Conservation (phyloP, 2,329 filamentous ascomycete genomes). For the Aspergillus fischeri region DNA sequence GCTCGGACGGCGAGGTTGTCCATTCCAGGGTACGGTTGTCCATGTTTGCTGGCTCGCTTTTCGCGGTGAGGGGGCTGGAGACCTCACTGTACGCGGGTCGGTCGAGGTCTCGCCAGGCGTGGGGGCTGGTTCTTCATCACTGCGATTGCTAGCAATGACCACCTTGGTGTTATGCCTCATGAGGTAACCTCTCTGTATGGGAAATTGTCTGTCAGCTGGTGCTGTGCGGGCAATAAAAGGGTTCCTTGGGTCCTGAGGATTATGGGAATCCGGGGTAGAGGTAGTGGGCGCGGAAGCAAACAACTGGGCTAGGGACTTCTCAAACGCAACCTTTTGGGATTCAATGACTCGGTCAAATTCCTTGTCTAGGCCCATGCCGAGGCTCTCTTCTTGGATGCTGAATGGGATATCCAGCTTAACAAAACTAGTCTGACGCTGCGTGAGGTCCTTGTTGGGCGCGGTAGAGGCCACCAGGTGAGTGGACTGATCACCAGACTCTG, state of each 20-base stretch:
- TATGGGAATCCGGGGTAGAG: slow-evolving; percentile 9
- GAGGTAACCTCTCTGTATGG: slow-evolving; percentile 87
- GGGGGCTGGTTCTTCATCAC: slow-evolving; percentile 51
- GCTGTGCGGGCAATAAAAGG: slow-evolving; percentile 15
- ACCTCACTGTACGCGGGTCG: slow-evolving; percentile 49
- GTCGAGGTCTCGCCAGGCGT: slow-evolving; percentile 22
- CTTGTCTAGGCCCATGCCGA: slow-evolving; percentile 80
- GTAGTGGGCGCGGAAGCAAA: slow-evolving; percentile 1
- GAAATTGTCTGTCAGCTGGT: slow-evolving; percentile 61
- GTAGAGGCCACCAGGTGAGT: slow-evolving; percentile 22
- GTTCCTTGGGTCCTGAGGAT: slow-evolving; percentile 8
- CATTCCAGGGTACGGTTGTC: slow-evolving; percentile 97
- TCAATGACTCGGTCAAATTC: slow-evolving; percentile 96
- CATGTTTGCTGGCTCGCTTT: slow-evolving; percentile 82
- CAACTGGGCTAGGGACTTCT: slow-evolving; percentile 40
- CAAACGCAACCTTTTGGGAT: slow-evolving; percentile 83
- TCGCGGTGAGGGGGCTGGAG: slow-evolving; percentile 68
- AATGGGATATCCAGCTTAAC: slow-evolving; percentile 80
- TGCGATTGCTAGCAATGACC: slow-evolving; percentile 77
- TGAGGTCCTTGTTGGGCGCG: slow-evolving; percentile 16
- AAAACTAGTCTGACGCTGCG: slow-evolving; percentile 65
- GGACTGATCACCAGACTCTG: slow-evolving; percentile 11
- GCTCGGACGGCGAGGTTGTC: slow-evolving; percentile 66
- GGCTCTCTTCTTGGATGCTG: slow-evolving; percentile 60
- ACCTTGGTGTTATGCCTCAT: slow-evolving; percentile 99